Base-by-base conservation (phyloP, 371 early-diverging fungal species). In the Syncephalis plumigaleata region DNA sequence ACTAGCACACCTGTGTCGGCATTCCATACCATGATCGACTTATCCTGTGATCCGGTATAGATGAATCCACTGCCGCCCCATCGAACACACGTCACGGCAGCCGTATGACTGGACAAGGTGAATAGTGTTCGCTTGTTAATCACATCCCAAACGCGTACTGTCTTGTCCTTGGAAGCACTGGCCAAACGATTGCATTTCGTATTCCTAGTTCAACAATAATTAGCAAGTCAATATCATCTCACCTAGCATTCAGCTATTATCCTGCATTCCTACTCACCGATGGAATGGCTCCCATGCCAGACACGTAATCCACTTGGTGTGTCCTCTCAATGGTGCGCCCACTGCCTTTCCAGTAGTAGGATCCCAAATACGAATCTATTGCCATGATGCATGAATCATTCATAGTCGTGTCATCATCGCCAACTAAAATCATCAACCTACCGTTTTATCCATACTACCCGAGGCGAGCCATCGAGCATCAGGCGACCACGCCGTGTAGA, bases 51-150 rank as follows among this genome's bases (percentile, higher is more conserved):
- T 27, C 81, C 87, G 27, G 94, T 77, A 64, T 91, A 91, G 51
- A 98, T 71, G 49, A 85, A 60, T 17, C 96, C 91, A 58, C 89
- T 84, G 31, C 96, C 95, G 46, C 91, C 91, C 95, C 97, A 92
- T 56, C 84, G 80, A 39, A 91, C 79, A 61, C 89, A 83, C 48
- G 87, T 86, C 13, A 94, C 85, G 8, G 91, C 81, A 2, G 82
- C 82, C 0, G 94, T 87, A 63, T 93, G 98, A 54, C 84, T 78
- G 21, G 91, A 57, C 46, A 96, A 68, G 9, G 87, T 73, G 46
- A 91, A 74, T 8, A 81, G 59, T 47, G 81, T 69, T 27, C 79
- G 74, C 42, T 91, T 76, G 21, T 77, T 69, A 11, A 64, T 63
- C 1, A 85, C 75, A 64, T 98, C 86, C 98, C 98, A 99, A 31